Conservation (phyloP, 2,329 filamentous ascomycete genomes). For the Chaetomium olivaceum region DNA sequence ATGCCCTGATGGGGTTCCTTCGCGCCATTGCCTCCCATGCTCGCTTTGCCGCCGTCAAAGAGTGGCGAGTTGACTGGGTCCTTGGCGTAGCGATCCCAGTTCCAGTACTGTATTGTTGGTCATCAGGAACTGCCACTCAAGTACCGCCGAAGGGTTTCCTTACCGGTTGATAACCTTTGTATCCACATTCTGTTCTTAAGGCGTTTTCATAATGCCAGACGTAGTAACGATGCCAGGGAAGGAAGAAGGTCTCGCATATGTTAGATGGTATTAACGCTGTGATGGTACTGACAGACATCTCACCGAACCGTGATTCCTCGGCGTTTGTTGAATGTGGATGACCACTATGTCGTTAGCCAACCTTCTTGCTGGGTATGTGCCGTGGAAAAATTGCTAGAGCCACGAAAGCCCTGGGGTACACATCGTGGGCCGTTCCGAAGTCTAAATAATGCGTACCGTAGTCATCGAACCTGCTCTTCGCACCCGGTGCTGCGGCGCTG, state of each 20-base stretch:
- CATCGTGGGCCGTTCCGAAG: too few species aligned
- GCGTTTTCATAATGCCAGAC: constrained; percentile 37
- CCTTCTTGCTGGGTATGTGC: too few species aligned
- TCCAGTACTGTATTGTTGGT: constrained; percentile 38
- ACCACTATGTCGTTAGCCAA: constrained; percentile 23
- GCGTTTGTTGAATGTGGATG: constrained; percentile 34
- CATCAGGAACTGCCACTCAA: not conserved
- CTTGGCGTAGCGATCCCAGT: constrained; percentile 47
- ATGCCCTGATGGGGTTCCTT: constrained; percentile 36
- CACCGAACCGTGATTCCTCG: constrained; percentile 28
- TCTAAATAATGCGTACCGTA: too few species aligned
- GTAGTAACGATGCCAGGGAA: constrained; percentile 39
- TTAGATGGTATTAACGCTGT: not conserved
- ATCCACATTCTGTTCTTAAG: constrained; percentile 37
- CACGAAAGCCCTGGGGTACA: too few species aligned
- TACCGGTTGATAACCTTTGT: constrained; percentile 37
- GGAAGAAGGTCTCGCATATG: constrained; percentile 30
- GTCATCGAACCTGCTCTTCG: constrained; percentile 36
- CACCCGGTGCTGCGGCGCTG: constrained; percentile 26
- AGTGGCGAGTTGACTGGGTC: constrained; percentile 46
- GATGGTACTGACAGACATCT: not conserved
- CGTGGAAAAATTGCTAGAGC: too few species aligned
- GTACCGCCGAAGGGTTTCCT: not conserved
- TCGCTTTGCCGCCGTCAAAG: constrained; percentile 50
- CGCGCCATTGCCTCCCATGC: constrained; percentile 46